These are phyloP conservation scores for Yamadazyma diddensiae DNA, from an alignment of 1,139 yeast species.

Conservation along the genomic window DNA sequence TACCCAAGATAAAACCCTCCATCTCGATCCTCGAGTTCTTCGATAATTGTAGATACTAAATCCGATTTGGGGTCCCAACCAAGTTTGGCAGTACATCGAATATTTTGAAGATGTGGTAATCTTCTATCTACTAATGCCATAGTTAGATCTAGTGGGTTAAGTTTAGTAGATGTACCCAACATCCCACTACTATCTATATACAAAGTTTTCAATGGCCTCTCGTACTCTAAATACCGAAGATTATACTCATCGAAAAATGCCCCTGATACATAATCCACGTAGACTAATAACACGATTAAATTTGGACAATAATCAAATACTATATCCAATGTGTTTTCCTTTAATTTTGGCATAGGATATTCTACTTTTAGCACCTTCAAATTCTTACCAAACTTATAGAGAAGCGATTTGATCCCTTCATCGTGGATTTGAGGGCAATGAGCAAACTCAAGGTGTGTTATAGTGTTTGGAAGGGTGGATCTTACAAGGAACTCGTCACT, in stretches of 20 bases:
- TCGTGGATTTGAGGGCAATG: constrained; percentile 80
- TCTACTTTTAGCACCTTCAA: constrained; percentile 62
- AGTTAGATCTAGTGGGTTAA: constrained; percentile 86
- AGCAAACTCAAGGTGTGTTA: constrained; percentile 71
- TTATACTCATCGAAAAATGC: constrained; percentile 61
- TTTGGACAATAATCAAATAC: constrained; percentile 76
- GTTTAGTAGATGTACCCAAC: constrained; percentile 76
- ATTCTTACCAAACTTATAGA: constrained; percentile 63
- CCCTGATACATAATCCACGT: constrained; percentile 79
- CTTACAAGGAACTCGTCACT: constrained; percentile 71
- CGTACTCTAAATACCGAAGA: constrained; percentile 33
- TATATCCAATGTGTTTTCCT: constrained; percentile 67
- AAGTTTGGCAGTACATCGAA: constrained; percentile 69
- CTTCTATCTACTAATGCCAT: constrained; percentile 79
- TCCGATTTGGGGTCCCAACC: constrained; percentile 87
- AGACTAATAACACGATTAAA: constrained; percentile 56
- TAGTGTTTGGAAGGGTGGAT: constrained; percentile 67
- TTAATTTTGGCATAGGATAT: constrained; percentile 86
- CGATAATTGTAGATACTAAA: constrained; percentile 48
- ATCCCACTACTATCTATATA: constrained; percentile 84
- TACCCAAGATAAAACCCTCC: constrained; percentile 48
- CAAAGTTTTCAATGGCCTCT: constrained; percentile 62
- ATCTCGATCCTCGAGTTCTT: constrained; percentile 36
- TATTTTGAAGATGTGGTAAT: constrained; percentile 60
- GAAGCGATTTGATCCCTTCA: constrained; percentile 56